Evolutionary conservation across 129 eudicot genomes (phyloP), one percentile per base, ranked within the genome.

Genomic region (Artemisia tridentata): DNA sequence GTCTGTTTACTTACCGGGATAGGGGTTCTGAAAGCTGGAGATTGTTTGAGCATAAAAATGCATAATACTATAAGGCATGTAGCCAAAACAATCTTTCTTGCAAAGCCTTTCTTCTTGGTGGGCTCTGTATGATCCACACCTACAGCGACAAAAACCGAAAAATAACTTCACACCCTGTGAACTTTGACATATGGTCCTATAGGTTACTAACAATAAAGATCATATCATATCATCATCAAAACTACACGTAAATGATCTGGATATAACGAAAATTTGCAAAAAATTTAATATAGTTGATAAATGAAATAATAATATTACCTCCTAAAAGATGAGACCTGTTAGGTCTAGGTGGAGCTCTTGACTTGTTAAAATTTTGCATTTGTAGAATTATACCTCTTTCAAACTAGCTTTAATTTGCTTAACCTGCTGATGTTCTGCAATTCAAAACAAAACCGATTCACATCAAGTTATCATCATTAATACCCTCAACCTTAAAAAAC

Each of bases 111-210:
- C 65, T 80, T 78, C 68, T 86, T 65, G 38, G 75, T 82, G 7
- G 88, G 75, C 34, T 86, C 96, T 19, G 75, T 71, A 71, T 75
- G 80, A 80, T 91, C 97, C 89, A 86, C 82, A 78, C 89, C 88
- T 82, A 47, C 34, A 80, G 67, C 7, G 52, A 75, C 31, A 55
- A 34, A 67, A 74, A n/a, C 38, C 38, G 38, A 9, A 76, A 71
- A 65, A 9, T 31, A 21, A 62, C 27, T 60, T 77, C 41, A 61
- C 51, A 16, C 45, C 19, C 19, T n/a, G 57, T 45, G 38, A 43
- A 18, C 17, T 62, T 65, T 57, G 51, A 34, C 25, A 29, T 4
- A 29, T 29, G 34, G 34, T 29, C 38, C 17, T 57, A 59, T 59
- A 66, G 31, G 53, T 11, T 31, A 17, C 10, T 29, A 29, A 29